phyloP scores from a whole-genome alignment of 140 eudicot genomes.

The Anethum foeniculum region DNA sequence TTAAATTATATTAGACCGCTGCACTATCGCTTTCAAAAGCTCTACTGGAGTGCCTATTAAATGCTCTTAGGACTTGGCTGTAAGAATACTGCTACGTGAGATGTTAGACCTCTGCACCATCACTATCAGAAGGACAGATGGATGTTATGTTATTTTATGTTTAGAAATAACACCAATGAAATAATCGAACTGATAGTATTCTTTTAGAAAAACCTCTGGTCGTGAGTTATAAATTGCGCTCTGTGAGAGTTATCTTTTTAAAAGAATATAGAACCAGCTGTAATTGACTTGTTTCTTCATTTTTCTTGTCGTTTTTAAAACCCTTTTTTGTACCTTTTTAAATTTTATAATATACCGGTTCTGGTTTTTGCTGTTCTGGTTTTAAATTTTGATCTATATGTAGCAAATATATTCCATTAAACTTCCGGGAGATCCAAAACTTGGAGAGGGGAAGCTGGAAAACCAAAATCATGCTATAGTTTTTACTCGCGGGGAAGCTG shows the following conservation, averaged over 20 bases:
- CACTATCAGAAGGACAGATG: neutral
- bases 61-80: neutral
- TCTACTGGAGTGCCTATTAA: no score
- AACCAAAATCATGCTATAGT: constrained; percentile 95
- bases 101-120: neutral
- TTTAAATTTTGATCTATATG: constrained; percentile 10
- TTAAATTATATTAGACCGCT: neutral
- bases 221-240: neutral
- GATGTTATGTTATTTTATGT: neutral
- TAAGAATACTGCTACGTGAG: neutral
- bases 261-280: neutral
- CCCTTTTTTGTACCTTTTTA: neutral
- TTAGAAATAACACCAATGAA: neutral
- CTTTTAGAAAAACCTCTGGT: neutral
- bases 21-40: neutral
- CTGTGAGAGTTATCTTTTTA: neutral
- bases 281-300: neutral
- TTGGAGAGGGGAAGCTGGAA: constrained; percentile 98
- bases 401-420: constrained; percentile 93
- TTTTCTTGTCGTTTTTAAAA: neutral
- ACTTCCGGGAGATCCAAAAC: constrained; percentile 99
- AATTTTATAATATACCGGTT: no score
- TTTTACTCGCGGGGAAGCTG: constrained; percentile 97
- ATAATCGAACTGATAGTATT: neutral
- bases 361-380: neutral